A percentile compares a stretch with the other conserved stretches of the same genome.
Evolutionary conservation across 148 eudicot genomes (phyloP).

Genomic region (Silene conica): DNA sequence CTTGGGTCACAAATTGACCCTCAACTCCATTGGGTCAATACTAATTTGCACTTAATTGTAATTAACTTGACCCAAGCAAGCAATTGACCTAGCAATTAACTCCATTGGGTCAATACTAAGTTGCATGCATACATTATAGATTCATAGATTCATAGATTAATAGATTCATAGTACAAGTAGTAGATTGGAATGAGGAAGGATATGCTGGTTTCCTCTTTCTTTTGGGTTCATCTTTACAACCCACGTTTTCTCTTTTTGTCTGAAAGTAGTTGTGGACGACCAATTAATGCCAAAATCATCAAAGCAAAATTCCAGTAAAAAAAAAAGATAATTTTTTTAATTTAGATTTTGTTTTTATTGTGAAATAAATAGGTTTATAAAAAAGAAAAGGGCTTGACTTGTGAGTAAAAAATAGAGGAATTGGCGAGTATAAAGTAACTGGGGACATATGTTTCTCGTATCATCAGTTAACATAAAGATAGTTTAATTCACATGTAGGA

Average conservation of each 20-base stretch:
- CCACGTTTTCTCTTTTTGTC: constrained; percentile 28
- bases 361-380: neutral
- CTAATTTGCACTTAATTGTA: too few species aligned
- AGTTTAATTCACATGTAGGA: neutral
- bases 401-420: neutral
- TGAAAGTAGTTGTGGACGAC: constrained; percentile 23
- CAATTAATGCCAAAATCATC: constrained; percentile 18
- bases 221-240: constrained; percentile 17
- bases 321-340: neutral
- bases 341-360: neutral
- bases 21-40: too few species aligned
- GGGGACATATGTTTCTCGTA: constrained; percentile 14
- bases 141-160: too few species aligned
- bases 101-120: too few species aligned
- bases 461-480: constrained; percentile 6
- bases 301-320: constrained; percentile 15
- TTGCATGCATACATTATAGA: neutral
- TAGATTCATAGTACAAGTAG: neutral
- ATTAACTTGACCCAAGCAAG: too few species aligned
- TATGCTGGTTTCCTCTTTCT: constrained; percentile 28
- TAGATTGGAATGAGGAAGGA: constrained; percentile 9
- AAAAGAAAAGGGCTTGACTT: constrained; percentile 15
- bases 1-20: too few species aligned
- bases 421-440: constrained; percentile 2
- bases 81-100: too few species aligned